Evolutionary conservation across 1,139 yeast species (phyloP).

Genomic region (Debaryomyces subglobosus): DNA sequence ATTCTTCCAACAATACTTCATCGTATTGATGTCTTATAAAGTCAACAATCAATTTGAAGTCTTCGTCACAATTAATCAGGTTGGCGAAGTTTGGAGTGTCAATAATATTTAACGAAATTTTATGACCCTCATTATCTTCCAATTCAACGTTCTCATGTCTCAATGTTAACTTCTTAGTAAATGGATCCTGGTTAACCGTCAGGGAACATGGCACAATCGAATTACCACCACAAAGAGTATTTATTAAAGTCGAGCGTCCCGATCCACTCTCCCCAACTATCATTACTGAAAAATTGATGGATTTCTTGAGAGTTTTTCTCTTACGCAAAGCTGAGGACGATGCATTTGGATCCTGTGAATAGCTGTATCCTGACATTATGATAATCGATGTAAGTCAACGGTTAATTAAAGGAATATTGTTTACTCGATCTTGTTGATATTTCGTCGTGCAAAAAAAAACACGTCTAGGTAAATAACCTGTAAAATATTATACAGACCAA

Average conservation of each 20-base stretch:
- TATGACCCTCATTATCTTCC: slow-evolving; percentile 55
- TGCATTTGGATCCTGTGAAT: slow-evolving; percentile 19
- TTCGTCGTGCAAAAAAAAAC: slow-evolving; percentile 11
- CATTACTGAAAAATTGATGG: slow-evolving; percentile 58
- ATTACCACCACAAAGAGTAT: slow-evolving; percentile 82
- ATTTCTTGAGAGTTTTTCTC: slow-evolving; percentile 58
- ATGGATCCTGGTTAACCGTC: slow-evolving; percentile 48
- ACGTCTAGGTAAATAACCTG: slow-evolving; percentile 12
- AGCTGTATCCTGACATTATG: slow-evolving; percentile 9
- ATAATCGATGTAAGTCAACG: not conserved
- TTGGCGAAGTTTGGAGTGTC: slow-evolving; percentile 84
- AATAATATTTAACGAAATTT: slow-evolving; percentile 49
- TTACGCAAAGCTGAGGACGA: slow-evolving; percentile 52
- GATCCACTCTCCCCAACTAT: slow-evolving; percentile 62
- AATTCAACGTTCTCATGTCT: slow-evolving; percentile 54
- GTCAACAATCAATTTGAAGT: slow-evolving; percentile 49
- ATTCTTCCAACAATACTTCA: slow-evolving; percentile 52
- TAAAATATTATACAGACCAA: not conserved
- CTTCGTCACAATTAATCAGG: slow-evolving; percentile 52
- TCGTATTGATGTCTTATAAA: slow-evolving; percentile 54
- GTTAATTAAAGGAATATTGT: not conserved
- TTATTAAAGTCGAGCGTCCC: slow-evolving; percentile 65
- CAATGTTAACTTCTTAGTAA: slow-evolving; percentile 43
- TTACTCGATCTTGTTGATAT: slow-evolving; percentile 4
- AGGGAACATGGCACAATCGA: slow-evolving; percentile 49